Conservation (phyloP, 208 protist genomes). For the Acanthamoeba royreba region DNA sequence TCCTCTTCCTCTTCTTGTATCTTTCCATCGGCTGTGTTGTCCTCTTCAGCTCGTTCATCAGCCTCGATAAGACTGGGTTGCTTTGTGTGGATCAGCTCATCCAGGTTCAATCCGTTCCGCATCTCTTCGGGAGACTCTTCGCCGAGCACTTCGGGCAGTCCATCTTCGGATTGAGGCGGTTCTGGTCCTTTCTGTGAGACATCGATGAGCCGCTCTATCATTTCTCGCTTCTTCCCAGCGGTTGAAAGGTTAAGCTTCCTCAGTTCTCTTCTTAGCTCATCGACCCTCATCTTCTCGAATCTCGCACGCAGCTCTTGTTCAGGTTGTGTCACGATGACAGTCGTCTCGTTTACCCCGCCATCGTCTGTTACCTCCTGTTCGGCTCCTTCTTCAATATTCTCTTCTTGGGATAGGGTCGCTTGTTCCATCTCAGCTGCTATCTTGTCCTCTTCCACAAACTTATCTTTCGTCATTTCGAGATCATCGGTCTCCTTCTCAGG, state of each 20-base stretch:
- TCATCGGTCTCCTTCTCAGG: not conserved
- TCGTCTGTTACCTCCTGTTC: no score
- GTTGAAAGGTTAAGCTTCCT: not conserved
- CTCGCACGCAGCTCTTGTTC: not conserved
- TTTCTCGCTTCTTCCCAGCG: not conserved
- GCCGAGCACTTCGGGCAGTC: not conserved
- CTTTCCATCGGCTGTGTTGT: not conserved
- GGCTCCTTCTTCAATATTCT: not conserved
- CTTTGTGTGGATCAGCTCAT: no score
- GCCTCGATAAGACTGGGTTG: no score
- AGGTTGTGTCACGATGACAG: not conserved
- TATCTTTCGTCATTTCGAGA: not conserved
- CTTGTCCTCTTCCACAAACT: no score
- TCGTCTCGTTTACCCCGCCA: no score
- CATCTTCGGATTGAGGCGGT: not conserved
- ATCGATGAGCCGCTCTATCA: not conserved
- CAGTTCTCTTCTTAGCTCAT: not conserved
- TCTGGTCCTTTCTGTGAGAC: not conserved
- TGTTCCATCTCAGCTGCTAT: not conserved
- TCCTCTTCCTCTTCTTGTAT: not conserved
- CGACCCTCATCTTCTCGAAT: not conserved
- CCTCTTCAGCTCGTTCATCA: not conserved
- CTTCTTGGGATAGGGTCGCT: not conserved
- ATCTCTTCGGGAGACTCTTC: not conserved
- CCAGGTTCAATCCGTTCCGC: no score